Base-by-base conservation (phyloP, 495 filamentous ascomycete species). In the Darksidea phi region DNA sequence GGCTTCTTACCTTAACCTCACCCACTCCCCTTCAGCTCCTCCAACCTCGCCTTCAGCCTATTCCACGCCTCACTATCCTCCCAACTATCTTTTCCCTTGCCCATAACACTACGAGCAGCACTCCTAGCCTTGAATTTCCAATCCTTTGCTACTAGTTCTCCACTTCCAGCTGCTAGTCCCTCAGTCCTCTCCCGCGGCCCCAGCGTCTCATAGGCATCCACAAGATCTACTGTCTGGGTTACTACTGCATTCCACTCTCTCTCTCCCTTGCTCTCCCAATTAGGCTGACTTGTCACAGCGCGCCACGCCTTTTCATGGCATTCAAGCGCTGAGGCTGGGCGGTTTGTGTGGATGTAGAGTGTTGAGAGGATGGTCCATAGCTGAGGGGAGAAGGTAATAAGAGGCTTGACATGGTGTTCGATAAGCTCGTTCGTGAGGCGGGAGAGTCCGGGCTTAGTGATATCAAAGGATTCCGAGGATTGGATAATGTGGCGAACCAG, bases 271-370 rank as follows among this genome's bases (percentile, higher is more conserved):
- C 28, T 47, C 54, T 77, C 76, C 76, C 76, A 78, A 17, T 70
- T 52, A 12, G 45, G 79, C 81, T 32, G 83, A 71, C 0, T 82
- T 79, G 61, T 57, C 1, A 71, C 63, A 1, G 87, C 84, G 0
- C 94, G 81, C 91, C 91, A 97, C 1, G 89, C 90, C 70, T 89
- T 91, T 77, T 97, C 94, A 1, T 92, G 82, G 0, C 88, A 88
- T 23, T 88, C 88, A 0, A 98, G 75, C 2, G 92, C 88, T 23
- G 84, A 84, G 0, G 73, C 73, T 2, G 86, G 90, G 25, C 83
- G 84, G 7, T 81, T 71, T 15, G 82, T 80, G 81, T 87, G 95
- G 11, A 86, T 74, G 17, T 86, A 81, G n/a, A 95, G 77, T 17
- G 83, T 81, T 0, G 85, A 80, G 0, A 91, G 79, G 2, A 95